Percentiles rank a stretch among this genome's conserved stretches.
phyloP scores from a whole-genome alignment of 192 early-diverging fungal genomes.

The Geranomyces michiganensis region DNA sequence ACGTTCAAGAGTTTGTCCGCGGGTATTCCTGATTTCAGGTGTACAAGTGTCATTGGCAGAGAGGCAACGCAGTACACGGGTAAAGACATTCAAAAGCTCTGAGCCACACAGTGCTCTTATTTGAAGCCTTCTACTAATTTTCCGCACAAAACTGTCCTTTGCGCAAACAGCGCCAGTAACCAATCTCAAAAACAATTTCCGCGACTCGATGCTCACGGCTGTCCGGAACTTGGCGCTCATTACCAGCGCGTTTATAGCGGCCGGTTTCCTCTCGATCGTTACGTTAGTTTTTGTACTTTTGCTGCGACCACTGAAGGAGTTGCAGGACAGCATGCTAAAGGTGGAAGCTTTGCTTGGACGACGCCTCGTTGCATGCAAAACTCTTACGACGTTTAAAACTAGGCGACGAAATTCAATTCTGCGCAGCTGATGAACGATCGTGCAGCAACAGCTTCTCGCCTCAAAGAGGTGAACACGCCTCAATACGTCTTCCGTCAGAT shows the following conservation, averaged over 20 bases:
- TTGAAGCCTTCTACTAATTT: no score
- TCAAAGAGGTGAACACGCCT: neutral
- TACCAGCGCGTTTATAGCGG: slow-evolving; percentile 9
- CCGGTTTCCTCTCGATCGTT: slow-evolving; percentile 9
- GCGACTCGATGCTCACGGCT: no score
- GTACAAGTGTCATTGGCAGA: no score
- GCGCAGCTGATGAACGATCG: neutral
- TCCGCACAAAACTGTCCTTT: neutral
- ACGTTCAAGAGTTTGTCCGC: neutral
- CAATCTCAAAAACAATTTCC: neutral
- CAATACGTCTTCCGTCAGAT: slow-evolving; percentile 10
- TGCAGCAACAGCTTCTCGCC: neutral
- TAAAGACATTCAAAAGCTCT: no score
- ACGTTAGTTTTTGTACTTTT: neutral
- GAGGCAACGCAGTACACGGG: no score
- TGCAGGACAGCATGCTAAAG: slow-evolving; percentile 15
- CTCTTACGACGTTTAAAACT: no score
- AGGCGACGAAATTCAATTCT: slow-evolving; percentile 11
- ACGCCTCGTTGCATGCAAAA: no score
- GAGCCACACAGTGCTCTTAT: no score
- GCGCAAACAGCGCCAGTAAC: neutral
- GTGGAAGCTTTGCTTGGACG: neutral
- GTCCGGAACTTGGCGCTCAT: slow-evolving; percentile 15
- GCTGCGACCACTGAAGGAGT: neutral
- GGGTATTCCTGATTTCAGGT: no score